phyloP scores from a whole-genome alignment of 352 stramenopile species.

The Salisapilia sapeloensis region DNA sequence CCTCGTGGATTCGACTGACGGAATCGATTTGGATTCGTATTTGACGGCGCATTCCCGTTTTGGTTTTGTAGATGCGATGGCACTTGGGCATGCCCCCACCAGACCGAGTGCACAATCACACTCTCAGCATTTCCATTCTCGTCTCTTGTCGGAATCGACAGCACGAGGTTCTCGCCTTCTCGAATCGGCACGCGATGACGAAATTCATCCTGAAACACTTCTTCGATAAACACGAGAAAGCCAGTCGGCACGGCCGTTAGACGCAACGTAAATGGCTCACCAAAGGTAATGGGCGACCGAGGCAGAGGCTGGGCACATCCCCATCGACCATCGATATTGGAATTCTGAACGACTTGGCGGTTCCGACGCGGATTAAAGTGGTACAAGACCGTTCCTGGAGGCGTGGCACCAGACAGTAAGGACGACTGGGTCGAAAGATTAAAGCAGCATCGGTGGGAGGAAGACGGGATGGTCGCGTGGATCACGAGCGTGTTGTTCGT shows the following conservation, averaged over 20 bases:
- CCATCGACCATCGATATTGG: slow-evolving; percentile 67
- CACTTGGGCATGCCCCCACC: slow-evolving; percentile 66
- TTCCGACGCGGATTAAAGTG: slow-evolving; percentile 64
- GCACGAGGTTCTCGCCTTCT: slow-evolving; percentile 62
- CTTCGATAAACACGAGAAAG: slow-evolving; percentile 63
- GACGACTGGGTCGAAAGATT: slow-evolving; percentile 61
- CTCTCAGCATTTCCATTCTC: slow-evolving; percentile 56
- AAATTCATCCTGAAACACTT: slow-evolving; percentile 73
- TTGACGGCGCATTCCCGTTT: neutral
- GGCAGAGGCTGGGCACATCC: slow-evolving; percentile 44
- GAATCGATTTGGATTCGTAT: neutral
- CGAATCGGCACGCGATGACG: slow-evolving; percentile 71
- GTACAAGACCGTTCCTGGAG: slow-evolving; percentile 61
- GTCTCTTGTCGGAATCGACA: slow-evolving; percentile 56
- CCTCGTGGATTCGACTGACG: slow-evolving; percentile 3
- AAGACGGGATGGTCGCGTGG: slow-evolving; percentile 42
- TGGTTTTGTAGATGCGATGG: slow-evolving; percentile 17
- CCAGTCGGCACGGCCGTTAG: slow-evolving; percentile 51
- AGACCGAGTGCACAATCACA: slow-evolving; percentile 63
- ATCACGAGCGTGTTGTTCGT: slow-evolving; percentile 80
- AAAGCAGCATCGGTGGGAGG: slow-evolving; percentile 52
- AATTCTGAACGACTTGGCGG: slow-evolving; percentile 62
- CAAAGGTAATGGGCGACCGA: slow-evolving; percentile 51
- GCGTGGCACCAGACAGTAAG: slow-evolving; percentile 47
- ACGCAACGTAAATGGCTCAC: slow-evolving; percentile 58